Evolutionary conservation across 1,139 yeast genomes (phyloP).

Genomic region (Nakaseomyces sp.): DNA sequence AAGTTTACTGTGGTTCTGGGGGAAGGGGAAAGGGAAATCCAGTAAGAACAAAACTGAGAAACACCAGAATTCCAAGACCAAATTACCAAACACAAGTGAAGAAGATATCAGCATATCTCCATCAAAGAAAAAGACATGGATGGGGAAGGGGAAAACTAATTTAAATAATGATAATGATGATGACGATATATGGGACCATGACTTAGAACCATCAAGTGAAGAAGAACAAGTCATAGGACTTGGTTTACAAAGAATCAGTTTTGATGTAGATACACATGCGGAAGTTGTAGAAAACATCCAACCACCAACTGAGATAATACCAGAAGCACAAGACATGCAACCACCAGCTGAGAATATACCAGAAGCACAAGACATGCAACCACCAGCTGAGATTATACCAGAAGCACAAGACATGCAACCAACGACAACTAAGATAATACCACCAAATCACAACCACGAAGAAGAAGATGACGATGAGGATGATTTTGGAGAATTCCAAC

Average conservation of each 20-base stretch:
- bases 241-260: neutral
- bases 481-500: slow-evolving; percentile 6
- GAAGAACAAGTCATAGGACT: neutral
- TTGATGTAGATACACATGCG: neutral
- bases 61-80: neutral
- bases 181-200: neutral
- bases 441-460: too few species aligned
- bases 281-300: neutral
- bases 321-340: neutral
- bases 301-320: neutral
- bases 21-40: slow-evolving; percentile 10
- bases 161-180: too few species aligned
- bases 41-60: slow-evolving; percentile 10
- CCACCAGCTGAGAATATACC: neutral
- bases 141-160: too few species aligned
- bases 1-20: slow-evolving; percentile 23
- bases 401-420: too few species aligned
- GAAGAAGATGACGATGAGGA: slow-evolving; percentile 5
- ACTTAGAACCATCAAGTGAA: neutral
- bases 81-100: neutral
- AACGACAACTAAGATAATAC: too few species aligned
- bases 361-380: neutral
- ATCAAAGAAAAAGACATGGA: neutral
- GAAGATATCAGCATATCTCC: too few species aligned
- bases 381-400: neutral